Evolutionary conservation across 495 filamentous ascomycete genomes (phyloP), one percentile per base, ranked within the genome.

Genomic region (Sabuloglossum arenarium): DNA sequence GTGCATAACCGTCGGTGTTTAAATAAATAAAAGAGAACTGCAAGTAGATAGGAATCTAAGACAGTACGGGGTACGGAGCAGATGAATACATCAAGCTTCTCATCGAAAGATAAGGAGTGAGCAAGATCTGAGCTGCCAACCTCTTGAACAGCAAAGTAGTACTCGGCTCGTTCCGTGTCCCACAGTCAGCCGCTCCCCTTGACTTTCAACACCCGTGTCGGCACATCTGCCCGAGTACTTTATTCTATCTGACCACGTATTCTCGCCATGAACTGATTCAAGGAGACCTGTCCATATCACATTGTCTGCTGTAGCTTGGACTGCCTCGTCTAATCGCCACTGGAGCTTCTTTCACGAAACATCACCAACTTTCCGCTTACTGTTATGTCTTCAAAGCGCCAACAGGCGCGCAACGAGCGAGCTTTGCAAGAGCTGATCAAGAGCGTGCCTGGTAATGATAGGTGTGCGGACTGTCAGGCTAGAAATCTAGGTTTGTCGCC

Each of bases 331-430:
- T n/a, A 19, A 21, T 0, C 5, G 19, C 12, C 39, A 3, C 19
- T 2, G 39, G n/a, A 12, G 4, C 11, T 43, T 23, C 12, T 21
- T 43, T n/a, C 39, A 4, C 9, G 5, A n/a, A 19, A 19, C 39
- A 43, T 21, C 39, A 3, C 1, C 39, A 5, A 10, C 28, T 55
- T 39, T 25, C 25, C 6, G 32, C 24, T 32, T 29, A 49, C 52
- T 49, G 49, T n/a, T 25, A 50, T 56, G 34, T 19, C 32, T 14
- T 51, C 27, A 19, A 98, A 97, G 78, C 88, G 91, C 65, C 85
- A 94, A 71, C 88, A 94, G 74, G 85, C 82, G 75, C 89, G 91
- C 72, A 94, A 97, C 69, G 91, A 98, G 74, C 86, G 83, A 64
- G 71, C 79, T 29, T 73, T 98, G 61, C 86, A 95, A 65, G 91